Percentiles rank a stretch among this genome's conserved stretches.
These are phyloP conservation scores for Cephaloascus fragrans DNA, from an alignment of 805 yeast genomes.

Conservation along the genomic window DNA sequence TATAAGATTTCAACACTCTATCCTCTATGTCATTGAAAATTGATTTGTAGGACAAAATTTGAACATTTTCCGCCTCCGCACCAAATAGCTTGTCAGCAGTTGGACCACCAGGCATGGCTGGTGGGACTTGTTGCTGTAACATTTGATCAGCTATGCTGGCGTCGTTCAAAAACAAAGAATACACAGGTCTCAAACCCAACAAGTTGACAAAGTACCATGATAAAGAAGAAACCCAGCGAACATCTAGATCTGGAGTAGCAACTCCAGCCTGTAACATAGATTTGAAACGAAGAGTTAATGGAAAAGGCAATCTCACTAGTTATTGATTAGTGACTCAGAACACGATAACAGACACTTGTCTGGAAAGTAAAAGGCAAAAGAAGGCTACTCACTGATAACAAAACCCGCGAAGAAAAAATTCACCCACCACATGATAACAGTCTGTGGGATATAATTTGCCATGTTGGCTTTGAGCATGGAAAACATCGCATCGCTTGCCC, in stretches of 20 bases:
- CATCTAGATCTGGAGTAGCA: conserved; percentile 75
- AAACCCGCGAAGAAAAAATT: conserved; percentile 89
- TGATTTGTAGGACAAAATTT: conserved; percentile 42
- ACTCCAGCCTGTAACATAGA: conserved; percentile 88
- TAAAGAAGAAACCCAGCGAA: conserved; percentile 84
- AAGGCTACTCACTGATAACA: conserved; percentile 41
- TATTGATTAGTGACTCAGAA: neutral
- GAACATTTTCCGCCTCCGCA: conserved; percentile 65
- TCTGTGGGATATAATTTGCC: conserved; percentile 83
- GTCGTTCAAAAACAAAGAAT: conserved; percentile 56
- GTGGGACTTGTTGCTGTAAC: conserved; percentile 29
- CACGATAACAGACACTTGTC: too few species aligned
- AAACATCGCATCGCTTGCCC: conserved; percentile 61
- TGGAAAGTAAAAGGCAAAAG: neutral
- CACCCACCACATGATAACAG: conserved; percentile 93
- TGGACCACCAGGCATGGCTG: conserved; percentile 48
- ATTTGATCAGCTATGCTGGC: conserved; percentile 33
- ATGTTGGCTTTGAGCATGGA: conserved; percentile 73
- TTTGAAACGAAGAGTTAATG: conserved; percentile 81
- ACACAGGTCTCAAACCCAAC: conserved; percentile 74
- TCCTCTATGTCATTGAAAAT: conserved; percentile 53
- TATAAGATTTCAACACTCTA: conserved; percentile 34
- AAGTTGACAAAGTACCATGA: conserved; percentile 94
- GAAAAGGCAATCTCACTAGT: conserved; percentile 73
- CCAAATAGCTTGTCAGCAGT: conserved; percentile 53